phyloP scores from a whole-genome alignment of 768 basidiomycete species.

The Russula virescens region DNA sequence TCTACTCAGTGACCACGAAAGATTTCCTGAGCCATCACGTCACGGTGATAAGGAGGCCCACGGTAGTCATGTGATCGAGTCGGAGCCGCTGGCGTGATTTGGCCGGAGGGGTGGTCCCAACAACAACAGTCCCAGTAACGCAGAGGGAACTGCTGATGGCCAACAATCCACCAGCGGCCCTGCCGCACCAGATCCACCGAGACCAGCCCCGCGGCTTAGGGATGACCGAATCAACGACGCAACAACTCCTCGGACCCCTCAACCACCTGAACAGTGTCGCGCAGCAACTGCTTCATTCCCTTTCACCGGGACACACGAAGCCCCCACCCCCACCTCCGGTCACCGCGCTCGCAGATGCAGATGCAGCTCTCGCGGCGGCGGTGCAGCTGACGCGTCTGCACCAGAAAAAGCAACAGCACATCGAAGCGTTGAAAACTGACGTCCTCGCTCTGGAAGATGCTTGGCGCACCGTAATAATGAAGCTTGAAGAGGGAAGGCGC shows the following conservation, averaged over 20 bases:
- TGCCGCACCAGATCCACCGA: background rate
- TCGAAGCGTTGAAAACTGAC: constrained; percentile 66
- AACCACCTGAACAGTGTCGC: constrained; percentile 57
- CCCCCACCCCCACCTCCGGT: constrained; percentile 56
- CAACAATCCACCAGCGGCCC: background rate
- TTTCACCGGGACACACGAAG: constrained; percentile 60
- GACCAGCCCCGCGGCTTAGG: background rate
- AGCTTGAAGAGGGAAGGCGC: constrained; percentile 58
- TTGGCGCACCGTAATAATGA: constrained; percentile 64
- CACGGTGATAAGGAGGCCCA: no score
- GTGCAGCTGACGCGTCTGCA: constrained; percentile 62
- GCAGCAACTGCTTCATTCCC: constrained; percentile 62
- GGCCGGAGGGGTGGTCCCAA: no score
- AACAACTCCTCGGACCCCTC: constrained; percentile 55
- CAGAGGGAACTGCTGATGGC: background rate
- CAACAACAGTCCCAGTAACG: background rate
- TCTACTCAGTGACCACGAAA: no score
- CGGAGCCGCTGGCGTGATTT: no score
- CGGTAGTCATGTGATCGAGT: no score
- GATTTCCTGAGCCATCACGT: no score
- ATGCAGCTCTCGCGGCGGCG: constrained; percentile 59
- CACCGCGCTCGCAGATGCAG: constrained; percentile 54
- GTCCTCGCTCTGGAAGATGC: constrained; percentile 58
- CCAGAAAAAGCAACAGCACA: constrained; percentile 68
- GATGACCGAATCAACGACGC: constrained; percentile 47